Evolutionary conservation across 2,329 filamentous ascomycete species (phyloP).

Genomic region (Colletotrichum tanaceti): DNA sequence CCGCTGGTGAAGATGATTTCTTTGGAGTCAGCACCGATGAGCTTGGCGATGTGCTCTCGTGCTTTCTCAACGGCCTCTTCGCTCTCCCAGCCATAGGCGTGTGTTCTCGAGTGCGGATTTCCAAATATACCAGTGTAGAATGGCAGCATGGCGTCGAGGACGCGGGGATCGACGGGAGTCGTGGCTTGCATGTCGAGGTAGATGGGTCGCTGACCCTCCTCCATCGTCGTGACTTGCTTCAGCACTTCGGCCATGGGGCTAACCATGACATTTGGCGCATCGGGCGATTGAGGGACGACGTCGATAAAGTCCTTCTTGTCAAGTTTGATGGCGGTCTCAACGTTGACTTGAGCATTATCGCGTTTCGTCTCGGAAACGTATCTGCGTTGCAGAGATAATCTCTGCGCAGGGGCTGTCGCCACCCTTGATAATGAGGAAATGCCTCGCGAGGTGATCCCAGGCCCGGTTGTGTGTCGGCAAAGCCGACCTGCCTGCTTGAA

Average conservation of each 20-base stretch:
- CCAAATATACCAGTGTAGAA: slow-evolving; percentile 94
- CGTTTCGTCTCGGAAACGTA: slow-evolving; percentile 89
- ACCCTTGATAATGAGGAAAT: slow-evolving; percentile 50
- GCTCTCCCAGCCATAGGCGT: slow-evolving; percentile 98
- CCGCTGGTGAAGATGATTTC: slow-evolving; percentile 99
- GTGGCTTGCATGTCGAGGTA: slow-evolving; percentile 99
- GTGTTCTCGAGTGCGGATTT: slow-evolving; percentile 96
- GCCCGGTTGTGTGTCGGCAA: slow-evolving; percentile 55
- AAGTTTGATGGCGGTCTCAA: slow-evolving; percentile 85
- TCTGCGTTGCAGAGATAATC: slow-evolving; percentile 60
- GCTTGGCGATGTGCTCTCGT: slow-evolving; percentile 81
- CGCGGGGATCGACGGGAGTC: slow-evolving; percentile 92
- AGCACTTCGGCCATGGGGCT: slow-evolving; percentile 88
- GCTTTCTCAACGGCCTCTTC: slow-evolving; percentile 93
- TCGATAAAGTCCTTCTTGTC: slow-evolving; percentile 86
- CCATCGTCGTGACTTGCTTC: slow-evolving; percentile 92
- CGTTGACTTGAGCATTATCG: slow-evolving; percentile 81
- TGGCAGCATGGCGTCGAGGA: slow-evolving; percentile 96
- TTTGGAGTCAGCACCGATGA: slow-evolving; percentile 95
- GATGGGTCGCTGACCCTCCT: slow-evolving; percentile 91
- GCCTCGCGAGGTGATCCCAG: slow-evolving; percentile 50
- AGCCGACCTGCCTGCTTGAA: slow-evolving; percentile 80
- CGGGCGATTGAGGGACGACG: slow-evolving; percentile 55
- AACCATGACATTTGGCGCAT: slow-evolving; percentile 75
- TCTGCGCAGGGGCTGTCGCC: slow-evolving; percentile 46